Percentiles rank a stretch among this genome's conserved stretches.
phyloP scores from a whole-genome alignment of 177 flowering plant species.

The Telopea speciosissima region DNA sequence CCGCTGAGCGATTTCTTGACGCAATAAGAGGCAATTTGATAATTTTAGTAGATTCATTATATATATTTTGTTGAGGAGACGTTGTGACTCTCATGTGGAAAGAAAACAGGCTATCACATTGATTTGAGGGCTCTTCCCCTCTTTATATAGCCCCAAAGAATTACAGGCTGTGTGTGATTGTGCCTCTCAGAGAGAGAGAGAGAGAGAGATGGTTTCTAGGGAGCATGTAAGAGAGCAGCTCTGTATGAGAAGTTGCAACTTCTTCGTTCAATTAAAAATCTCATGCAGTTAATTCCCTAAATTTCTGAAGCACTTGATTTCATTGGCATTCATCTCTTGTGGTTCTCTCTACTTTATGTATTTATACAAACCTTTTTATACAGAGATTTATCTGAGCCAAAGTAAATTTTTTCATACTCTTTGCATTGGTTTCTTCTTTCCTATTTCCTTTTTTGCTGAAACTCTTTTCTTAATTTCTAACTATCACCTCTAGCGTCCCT shows the following conservation, averaged over 20 bases:
- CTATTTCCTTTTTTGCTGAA: not conserved
- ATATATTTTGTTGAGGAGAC: conserved; percentile 13
- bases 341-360: no score
- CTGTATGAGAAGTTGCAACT: conserved; percentile 88
- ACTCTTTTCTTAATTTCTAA: no score
- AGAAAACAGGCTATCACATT: conserved; percentile 30
- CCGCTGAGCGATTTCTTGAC: no score
- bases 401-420: no score
- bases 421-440: no score
- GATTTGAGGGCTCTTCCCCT: conserved; percentile 35
- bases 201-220: conserved; percentile 57
- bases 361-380: no score
- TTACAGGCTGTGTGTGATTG: no score
- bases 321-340: conserved; percentile 6
- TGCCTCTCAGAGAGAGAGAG: conserved; percentile 5
- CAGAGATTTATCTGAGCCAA: no score
- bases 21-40: conserved; percentile 29
- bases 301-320: conserved; percentile 9
- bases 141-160: conserved; percentile 13
- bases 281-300: conserved; percentile 60
- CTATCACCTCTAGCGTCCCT: no score
- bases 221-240: conserved; percentile 65
- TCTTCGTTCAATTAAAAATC: conserved; percentile 86
- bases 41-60: not conserved
- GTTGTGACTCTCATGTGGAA: conserved; percentile 36